These are phyloP conservation scores for Mucor lusitanicus DNA, from an alignment of 371 early-diverging fungal genomes.

Conservation along the genomic window DNA sequence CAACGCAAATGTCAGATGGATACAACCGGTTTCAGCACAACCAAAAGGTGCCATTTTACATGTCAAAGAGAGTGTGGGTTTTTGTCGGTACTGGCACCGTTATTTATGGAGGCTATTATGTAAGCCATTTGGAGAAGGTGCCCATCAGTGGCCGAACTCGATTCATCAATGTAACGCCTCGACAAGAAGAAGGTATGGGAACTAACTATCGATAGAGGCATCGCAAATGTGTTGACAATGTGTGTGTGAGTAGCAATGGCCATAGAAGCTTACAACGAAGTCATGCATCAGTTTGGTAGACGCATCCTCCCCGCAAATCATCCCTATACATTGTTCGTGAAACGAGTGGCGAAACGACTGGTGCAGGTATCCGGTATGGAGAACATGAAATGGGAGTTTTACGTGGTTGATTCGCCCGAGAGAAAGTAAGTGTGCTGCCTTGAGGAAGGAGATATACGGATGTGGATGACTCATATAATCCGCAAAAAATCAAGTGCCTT, in stretches of 20 bases:
- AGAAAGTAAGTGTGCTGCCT: constrained; percentile 53
- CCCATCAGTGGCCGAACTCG: constrained; percentile 65
- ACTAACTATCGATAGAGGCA: too few species aligned
- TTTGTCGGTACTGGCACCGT: constrained; percentile 43
- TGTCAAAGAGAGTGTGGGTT: constrained; percentile 37
- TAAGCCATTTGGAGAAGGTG: constrained; percentile 65
- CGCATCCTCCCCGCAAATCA: constrained; percentile 64
- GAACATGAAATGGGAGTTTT: constrained; percentile 73
- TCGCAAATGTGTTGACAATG: background rate
- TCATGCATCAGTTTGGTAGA: constrained; percentile 63
- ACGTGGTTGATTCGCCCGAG: constrained; percentile 80
- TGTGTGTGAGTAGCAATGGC: constrained; percentile 43
- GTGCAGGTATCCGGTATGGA: constrained; percentile 73
- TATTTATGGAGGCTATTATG: constrained; percentile 61
- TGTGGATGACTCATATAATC: background rate
- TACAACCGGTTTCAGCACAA: constrained; percentile 39
- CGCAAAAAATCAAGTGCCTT: constrained; percentile 66
- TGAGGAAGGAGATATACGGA: background rate
- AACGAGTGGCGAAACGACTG: constrained; percentile 64
- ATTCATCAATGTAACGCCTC: constrained; percentile 60
- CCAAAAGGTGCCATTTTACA: constrained; percentile 27
- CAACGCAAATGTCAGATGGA: background rate
- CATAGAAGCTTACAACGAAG: constrained; percentile 67
- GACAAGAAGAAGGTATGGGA: constrained; percentile 56
- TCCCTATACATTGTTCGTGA: constrained; percentile 61